Conservation (phyloP, 1,284 basidiomycete genomes). For the Puccinia coronata region DNA sequence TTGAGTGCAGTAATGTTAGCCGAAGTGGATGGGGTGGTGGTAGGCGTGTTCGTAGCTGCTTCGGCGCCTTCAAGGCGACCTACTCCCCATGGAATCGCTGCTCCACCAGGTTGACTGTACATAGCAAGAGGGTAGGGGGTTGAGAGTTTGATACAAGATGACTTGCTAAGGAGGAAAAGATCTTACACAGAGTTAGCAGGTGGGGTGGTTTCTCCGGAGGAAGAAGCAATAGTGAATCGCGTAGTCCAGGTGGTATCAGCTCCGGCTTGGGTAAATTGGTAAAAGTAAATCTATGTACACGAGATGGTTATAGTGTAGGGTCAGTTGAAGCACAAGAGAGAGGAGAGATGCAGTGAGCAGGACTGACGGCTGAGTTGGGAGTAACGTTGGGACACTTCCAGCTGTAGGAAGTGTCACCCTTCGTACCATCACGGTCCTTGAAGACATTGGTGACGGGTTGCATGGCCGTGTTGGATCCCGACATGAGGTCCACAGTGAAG, state of each 20-base stretch:
- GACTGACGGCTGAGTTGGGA: slow-evolving; percentile 70
- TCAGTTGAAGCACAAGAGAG: neutral
- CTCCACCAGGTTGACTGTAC: slow-evolving; percentile 65
- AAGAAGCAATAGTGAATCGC: slow-evolving; percentile 73
- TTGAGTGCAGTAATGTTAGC: neutral
- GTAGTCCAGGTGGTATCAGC: slow-evolving; percentile 70
- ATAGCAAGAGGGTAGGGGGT: slow-evolving; percentile 50
- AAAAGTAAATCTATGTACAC: slow-evolving; percentile 52
- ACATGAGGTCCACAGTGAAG: slow-evolving; percentile 76
- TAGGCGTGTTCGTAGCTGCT: slow-evolving; percentile 1
- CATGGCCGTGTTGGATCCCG: slow-evolving; percentile 73
- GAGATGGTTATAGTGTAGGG: no score
- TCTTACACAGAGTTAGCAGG: slow-evolving; percentile 56
- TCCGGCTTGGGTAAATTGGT: slow-evolving; percentile 56
- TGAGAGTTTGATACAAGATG: neutral
- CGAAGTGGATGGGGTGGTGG: slow-evolving; percentile 5
- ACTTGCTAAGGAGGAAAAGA: neutral
- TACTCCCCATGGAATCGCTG: slow-evolving; percentile 70
- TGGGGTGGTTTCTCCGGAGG: slow-evolving; percentile 63
- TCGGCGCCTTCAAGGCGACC: slow-evolving; percentile 65
- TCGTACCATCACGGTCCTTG: slow-evolving; percentile 67
- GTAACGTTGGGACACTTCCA: slow-evolving; percentile 74
- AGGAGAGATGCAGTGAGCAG: slow-evolving; percentile 55
- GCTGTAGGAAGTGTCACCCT: slow-evolving; percentile 61
- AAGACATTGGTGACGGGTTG: slow-evolving; percentile 68